Evolutionary conservation across 2,329 filamentous ascomycete species (phyloP).

Genomic region (Exophiala bonariae): DNA sequence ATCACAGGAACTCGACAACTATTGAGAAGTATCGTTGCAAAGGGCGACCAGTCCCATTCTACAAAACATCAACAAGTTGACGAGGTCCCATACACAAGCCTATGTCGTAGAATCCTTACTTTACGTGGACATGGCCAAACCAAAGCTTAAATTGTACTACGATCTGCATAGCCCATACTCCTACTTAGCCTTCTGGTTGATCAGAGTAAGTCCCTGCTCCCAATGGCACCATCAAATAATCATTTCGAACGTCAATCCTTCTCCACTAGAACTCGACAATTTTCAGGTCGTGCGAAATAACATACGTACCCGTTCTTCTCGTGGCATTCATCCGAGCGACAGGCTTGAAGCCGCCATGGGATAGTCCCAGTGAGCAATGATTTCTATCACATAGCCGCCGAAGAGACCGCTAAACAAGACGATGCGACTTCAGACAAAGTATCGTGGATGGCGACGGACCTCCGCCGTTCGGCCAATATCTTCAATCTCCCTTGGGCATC

Average conservation of each 20-base stretch:
- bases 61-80: too few relatives aligned
- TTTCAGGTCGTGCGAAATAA: slow-evolving; percentile 56
- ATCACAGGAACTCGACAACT: too few relatives aligned
- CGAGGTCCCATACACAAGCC: too few relatives aligned
- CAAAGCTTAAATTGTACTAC: slow-evolving; percentile 57
- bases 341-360: slow-evolving; percentile 54
- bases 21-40: too few relatives aligned
- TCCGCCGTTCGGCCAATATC: slow-evolving; percentile 53
- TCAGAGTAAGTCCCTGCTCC: slow-evolving; percentile 45
- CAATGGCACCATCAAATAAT: not conserved
- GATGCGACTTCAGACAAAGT: slow-evolving; percentile 62
- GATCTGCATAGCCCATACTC: slow-evolving; percentile 62
- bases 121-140: too few relatives aligned
- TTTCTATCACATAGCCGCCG: too few relatives aligned
- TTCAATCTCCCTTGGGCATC: slow-evolving; percentile 56
- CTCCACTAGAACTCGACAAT: slow-evolving; percentile 54
- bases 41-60: too few relatives aligned
- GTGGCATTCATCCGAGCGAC: slow-evolving; percentile 59
- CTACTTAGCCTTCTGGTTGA: slow-evolving; percentile 59
- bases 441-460: slow-evolving; percentile 56
- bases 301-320: slow-evolving; percentile 61
- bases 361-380: slow-evolving; percentile 42
- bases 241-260: too few relatives aligned
- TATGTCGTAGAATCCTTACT: too few relatives aligned
- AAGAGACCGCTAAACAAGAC: too few relatives aligned